These are phyloP conservation scores for Ulvella scutata DNA, from an alignment of 139 green algal genomes.

Conservation along the genomic window DNA sequence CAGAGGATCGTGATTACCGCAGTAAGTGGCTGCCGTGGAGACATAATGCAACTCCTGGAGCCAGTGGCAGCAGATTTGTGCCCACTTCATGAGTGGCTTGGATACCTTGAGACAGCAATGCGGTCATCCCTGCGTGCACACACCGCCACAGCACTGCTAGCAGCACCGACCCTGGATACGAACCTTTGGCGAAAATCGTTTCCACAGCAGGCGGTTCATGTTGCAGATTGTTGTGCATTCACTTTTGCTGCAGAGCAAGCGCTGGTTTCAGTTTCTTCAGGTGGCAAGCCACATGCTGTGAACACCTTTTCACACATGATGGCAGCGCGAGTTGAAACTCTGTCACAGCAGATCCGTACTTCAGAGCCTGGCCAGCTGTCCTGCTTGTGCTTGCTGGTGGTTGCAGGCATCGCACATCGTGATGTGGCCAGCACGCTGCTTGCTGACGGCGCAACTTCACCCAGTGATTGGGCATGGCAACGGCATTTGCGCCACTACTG, in stretches of 20 bases:
- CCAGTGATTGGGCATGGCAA: not conserved
- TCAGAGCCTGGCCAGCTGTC: not conserved
- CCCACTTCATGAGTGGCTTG: not conserved
- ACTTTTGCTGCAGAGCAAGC: not conserved
- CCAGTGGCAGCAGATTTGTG: not conserved
- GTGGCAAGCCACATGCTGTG: not conserved
- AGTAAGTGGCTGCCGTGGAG: not conserved
- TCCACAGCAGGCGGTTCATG: not conserved
- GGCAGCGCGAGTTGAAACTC: not conserved
- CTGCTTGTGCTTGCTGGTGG: not conserved
- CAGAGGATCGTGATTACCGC: not conserved
- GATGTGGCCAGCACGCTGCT: not conserved
- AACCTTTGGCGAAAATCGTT: not conserved
- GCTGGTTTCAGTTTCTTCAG: not conserved
- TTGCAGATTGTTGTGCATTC: not conserved
- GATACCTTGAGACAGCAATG: not conserved
- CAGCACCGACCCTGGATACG: not conserved
- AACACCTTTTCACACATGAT: not conserved
- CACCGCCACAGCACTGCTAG: not conserved
- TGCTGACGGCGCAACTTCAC: not conserved
- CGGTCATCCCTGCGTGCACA: not conserved
- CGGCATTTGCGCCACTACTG: not conserved
- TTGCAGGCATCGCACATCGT: not conserved
- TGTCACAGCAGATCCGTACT: not conserved
- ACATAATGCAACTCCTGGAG: not conserved